Conservation (phyloP, 1,284 basidiomycete genomes). For the Ceratobasidium sp. region DNA sequence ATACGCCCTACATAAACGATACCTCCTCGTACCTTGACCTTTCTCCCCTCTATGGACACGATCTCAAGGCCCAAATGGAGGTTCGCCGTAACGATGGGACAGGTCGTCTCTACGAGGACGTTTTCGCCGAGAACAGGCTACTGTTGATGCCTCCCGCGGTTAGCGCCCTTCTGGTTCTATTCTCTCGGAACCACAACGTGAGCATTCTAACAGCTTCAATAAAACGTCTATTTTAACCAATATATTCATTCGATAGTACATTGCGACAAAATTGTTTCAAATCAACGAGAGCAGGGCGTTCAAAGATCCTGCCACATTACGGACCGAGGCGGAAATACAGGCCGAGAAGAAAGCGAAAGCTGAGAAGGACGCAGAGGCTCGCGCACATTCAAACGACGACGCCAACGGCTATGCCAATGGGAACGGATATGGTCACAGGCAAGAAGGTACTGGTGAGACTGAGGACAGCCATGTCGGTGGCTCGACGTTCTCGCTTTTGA, state of each 20-base stretch:
- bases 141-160: conserved; percentile 80
- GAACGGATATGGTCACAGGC: conserved; percentile 39
- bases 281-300: conserved; percentile 69
- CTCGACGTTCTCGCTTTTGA: conserved; percentile 43
- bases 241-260: conserved; percentile 58
- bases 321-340: too few relatives aligned
- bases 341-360: conserved; percentile 43
- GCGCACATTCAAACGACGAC: conserved; percentile 52
- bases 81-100: conserved; percentile 72
- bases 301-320: conserved; percentile 43
- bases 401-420: conserved; percentile 53
- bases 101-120: conserved; percentile 73
- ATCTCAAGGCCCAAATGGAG: conserved; percentile 66
- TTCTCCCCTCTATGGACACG: conserved; percentile 77
- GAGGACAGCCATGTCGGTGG: conserved; percentile 40
- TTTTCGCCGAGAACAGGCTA: conserved; percentile 81
- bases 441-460: conserved; percentile 49
- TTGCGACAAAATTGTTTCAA: conserved; percentile 72
- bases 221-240: not conserved
- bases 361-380: not conserved
- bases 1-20: conserved; percentile 75
- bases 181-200: conserved; percentile 88
- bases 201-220: conserved; percentile 49
- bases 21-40: conserved; percentile 90
- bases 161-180: conserved; percentile 76